These are phyloP conservation scores for Magnaporthales sp. DNA, from an alignment of 2,329 filamentous ascomycete genomes.

Conservation along the genomic window DNA sequence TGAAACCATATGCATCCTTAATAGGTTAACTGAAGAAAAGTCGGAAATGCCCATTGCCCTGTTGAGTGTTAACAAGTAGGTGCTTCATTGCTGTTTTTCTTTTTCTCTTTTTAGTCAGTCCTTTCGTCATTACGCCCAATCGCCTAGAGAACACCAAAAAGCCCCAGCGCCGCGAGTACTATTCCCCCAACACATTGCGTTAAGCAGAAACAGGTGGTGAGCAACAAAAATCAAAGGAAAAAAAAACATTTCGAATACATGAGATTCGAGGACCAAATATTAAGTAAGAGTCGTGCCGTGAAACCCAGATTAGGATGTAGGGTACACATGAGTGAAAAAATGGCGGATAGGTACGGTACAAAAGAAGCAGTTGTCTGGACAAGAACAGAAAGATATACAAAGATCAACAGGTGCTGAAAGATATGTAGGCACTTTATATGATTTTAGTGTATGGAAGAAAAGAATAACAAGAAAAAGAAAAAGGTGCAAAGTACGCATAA, in stretches of 20 bases:
- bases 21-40: not conserved
- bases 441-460: too few species aligned
- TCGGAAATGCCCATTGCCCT: not conserved
- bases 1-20: not conserved
- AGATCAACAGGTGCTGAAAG: too few species aligned
- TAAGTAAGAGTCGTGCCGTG: not conserved
- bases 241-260: not conserved
- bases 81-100: too few species aligned
- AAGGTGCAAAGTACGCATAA: slow-evolving; percentile 6
- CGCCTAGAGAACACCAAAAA: not conserved
- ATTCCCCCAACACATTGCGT: not conserved
- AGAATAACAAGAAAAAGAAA: slow-evolving; percentile 8
- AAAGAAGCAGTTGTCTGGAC: too few species aligned
- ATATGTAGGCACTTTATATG: too few species aligned
- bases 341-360: too few species aligned
- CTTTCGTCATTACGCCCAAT: not conserved
- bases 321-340: not conserved
- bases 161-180: not conserved
- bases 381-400: too few species aligned
- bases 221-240: slow-evolving; percentile 7
- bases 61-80: too few species aligned
- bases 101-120: not conserved
- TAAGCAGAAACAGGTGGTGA: not conserved
- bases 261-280: not conserved
- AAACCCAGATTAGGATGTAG: not conserved